Conservation (phyloP, 345 rosid genomes). For the Murraya paniculata region DNA sequence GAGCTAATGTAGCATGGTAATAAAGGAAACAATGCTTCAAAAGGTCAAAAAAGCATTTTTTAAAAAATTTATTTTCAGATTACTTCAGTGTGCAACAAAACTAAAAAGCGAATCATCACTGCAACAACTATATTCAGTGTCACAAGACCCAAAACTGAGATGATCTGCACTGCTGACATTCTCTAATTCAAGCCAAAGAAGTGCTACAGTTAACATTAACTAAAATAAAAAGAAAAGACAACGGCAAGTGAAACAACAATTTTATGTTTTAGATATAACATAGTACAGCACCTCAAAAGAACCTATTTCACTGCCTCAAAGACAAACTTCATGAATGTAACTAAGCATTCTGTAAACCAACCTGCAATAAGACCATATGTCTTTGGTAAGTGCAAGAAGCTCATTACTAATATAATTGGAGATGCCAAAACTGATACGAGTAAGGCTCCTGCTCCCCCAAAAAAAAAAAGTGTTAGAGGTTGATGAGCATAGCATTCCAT, state of each 20-base stretch:
- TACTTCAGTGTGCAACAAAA: background rate
- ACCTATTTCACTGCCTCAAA: background rate
- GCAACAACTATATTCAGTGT: background rate
- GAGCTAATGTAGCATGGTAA: too few relatives aligned
- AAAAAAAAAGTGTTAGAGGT: constrained; percentile 5
- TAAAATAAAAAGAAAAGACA: background rate
- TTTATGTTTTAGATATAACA: background rate
- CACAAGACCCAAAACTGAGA: background rate
- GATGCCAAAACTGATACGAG: constrained; percentile 66
- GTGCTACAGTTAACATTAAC: background rate
- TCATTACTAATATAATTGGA: constrained; percentile 46
- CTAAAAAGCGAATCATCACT: background rate
- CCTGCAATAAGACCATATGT: constrained; percentile 70
- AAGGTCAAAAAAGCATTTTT: background rate
- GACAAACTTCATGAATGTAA: background rate
- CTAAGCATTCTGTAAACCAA: constrained; percentile 21
- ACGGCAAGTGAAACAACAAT: background rate
- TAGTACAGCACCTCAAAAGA: constrained; percentile 3
- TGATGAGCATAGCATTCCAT: background rate
- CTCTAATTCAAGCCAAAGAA: background rate
- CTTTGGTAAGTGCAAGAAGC: constrained; percentile 68
- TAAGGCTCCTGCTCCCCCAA: constrained; percentile 58
- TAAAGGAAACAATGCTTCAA: too few relatives aligned
- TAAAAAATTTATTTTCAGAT: background rate
- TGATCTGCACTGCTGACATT: background rate